Conservation (phyloP, 225 moss, liverwort and hornwort species). For the Polytrichum formosum region DNA sequence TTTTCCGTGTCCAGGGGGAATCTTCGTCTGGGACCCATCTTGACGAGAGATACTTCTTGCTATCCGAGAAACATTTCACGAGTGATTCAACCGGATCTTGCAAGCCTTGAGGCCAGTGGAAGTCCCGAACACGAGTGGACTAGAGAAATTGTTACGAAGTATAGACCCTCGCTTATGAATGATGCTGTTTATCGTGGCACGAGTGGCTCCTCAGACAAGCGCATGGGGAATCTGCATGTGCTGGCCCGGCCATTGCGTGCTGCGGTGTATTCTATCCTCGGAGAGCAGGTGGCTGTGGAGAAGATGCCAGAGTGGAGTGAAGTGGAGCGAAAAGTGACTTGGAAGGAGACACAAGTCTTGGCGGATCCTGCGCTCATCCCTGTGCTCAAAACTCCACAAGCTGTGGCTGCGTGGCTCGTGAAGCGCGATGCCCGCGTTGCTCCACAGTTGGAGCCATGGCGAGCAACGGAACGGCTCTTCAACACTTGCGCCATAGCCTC, state of each 20-base stretch:
- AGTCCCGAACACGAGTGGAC: conserved; percentile 10
- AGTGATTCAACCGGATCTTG: conserved; percentile 12
- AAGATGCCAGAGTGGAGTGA: conserved; percentile 19
- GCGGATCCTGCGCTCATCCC: conserved; percentile 16
- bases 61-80: background rate
- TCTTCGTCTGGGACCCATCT: conserved; percentile 5
- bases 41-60: background rate
- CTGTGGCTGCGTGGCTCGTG: conserved; percentile 15
- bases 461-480: conserved; percentile 21
- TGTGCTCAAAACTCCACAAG: conserved; percentile 12
- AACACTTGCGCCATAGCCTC: conserved; percentile 21
- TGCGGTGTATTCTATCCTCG: conserved; percentile 20
- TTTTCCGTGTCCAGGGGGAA: conserved; percentile 18
- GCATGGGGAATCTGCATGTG: conserved; percentile 16
- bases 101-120: background rate
- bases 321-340: conserved; percentile 4
- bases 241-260: conserved; percentile 30
- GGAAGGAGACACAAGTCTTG: conserved; percentile 13
- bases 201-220: conserved; percentile 21
- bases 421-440: conserved; percentile 7
- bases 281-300: conserved; percentile 14
- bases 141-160: background rate
- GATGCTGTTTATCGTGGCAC: background rate
- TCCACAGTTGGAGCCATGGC: conserved; percentile 20
- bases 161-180: conserved; percentile 6